Base-by-base conservation (phyloP, 352 stramenopile genomes). In the Globisporangium camurandrum region DNA sequence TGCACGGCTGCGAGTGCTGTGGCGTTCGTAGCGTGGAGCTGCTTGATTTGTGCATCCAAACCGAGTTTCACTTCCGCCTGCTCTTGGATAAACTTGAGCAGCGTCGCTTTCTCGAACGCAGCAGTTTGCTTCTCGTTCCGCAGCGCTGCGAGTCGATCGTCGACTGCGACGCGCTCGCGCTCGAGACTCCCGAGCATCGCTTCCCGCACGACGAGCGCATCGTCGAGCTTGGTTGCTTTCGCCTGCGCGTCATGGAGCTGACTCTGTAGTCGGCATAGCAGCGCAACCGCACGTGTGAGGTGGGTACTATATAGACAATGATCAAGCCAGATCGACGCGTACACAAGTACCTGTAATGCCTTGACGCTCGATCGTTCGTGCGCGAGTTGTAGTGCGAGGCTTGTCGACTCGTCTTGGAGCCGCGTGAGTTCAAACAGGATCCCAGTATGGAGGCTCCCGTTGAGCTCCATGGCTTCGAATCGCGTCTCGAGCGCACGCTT, bases 1-100 rank as follows among this genome's bases (percentile, higher is more conserved):
- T 84, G 64, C 17, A 70, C 57, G n/a, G 27, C 49, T 24, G 71
- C 49, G 0, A 59, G 19, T 23, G 75, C 66, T 5, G 67, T 52
- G 4, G 59, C 27, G n/a, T 71, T 64, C 1, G 67, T 59, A n/a
- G 78, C 62, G 37, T 84, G 70, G 12, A 71, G 48, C 8, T 69
- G 64, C 57, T 86, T 75, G 1, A 81, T 22, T 49, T 64, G 59
- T 12, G 71, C 68, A 14, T 91, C 75, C 9, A 84, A 27, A 19
- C 75, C 64, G 37, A 88, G 80, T 40, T 88, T 88, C 39, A 61
- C 57, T 49, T 88, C 74, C 1, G 76, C 77, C 50, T 88, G 76
- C 28, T 87, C 71, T 19, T 88, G 79, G 22, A 88, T 84, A 45
- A 76, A 88, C 43, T 82, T 81, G 49, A 91, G 62, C 31, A 91